Conservation (phyloP, 345 rosid genomes). For the Eucalyptus leucophloia region DNA sequence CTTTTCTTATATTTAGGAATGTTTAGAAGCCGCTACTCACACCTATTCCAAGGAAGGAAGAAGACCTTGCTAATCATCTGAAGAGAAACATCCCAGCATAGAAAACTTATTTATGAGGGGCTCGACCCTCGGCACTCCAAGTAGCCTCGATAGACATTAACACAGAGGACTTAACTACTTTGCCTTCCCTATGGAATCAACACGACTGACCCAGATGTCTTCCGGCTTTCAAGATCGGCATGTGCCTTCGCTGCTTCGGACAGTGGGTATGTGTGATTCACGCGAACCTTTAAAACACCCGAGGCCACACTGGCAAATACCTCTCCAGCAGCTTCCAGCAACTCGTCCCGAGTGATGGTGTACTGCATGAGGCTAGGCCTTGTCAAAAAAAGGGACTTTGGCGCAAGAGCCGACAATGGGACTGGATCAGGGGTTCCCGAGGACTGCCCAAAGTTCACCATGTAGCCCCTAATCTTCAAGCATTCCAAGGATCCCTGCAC, state of each 20-base stretch:
- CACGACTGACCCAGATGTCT: slow-evolving; percentile 68
- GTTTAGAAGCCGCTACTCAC: neutral
- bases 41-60: neutral
- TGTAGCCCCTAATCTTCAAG: slow-evolving; percentile 63
- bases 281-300: slow-evolving; percentile 45
- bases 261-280: slow-evolving; percentile 67
- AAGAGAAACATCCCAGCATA: neutral
- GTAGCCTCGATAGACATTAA: neutral
- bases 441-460: slow-evolving; percentile 88
- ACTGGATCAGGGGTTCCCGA: slow-evolving; percentile 73
- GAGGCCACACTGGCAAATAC: slow-evolving; percentile 54
- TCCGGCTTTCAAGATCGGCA: slow-evolving; percentile 59
- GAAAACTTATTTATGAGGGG: neutral
- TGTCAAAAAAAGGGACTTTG: slow-evolving; percentile 72
- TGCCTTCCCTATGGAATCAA: slow-evolving; percentile 38
- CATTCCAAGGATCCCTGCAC: slow-evolving; percentile 77
- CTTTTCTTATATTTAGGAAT: neutral
- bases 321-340: slow-evolving; percentile 66
- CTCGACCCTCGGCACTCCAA: neutral
- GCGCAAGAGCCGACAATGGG: slow-evolving; percentile 55
- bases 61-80: neutral
- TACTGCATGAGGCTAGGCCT: slow-evolving; percentile 77
- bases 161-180: neutral
- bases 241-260: slow-evolving; percentile 69
- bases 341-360: slow-evolving; percentile 57